A percentile compares a stretch with the other conserved stretches of the same genome.
These are phyloP conservation scores for Westerdykella aurantiaca DNA, from an alignment of 2,329 filamentous ascomycete genomes.

Conservation along the genomic window DNA sequence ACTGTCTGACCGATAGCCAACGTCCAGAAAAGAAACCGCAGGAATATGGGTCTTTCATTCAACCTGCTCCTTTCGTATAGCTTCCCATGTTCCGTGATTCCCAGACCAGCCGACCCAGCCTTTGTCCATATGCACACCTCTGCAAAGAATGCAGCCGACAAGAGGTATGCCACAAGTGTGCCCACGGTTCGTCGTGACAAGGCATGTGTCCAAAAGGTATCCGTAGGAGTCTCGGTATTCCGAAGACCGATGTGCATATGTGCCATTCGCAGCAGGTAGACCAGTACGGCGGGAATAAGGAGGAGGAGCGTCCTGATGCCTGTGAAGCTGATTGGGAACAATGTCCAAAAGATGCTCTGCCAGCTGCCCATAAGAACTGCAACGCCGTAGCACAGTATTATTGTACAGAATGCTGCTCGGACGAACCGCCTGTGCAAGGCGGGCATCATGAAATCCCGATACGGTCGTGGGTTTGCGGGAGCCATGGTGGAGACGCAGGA, in stretches of 20 bases:
- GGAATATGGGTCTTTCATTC: conserved; percentile 81
- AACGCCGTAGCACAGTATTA: conserved; percentile 67
- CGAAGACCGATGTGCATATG: conserved; percentile 61
- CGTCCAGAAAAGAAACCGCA: conserved; percentile 63
- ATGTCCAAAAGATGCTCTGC: conserved; percentile 69
- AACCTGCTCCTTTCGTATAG: conserved; percentile 63
- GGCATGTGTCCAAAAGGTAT: conserved; percentile 56
- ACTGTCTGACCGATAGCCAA: conserved; percentile 65
- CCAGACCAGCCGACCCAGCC: conserved; percentile 55
- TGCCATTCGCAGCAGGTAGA: conserved; percentile 81
- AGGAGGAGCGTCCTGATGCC: conserved; percentile 70
- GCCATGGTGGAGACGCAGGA: conserved; percentile 18
- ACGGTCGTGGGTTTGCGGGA: conserved; percentile 50
- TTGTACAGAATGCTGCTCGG: conserved; percentile 63
- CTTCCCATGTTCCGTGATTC: conserved; percentile 65
- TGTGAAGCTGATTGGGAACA: conserved; percentile 73
- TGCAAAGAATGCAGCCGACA: conserved; percentile 74
- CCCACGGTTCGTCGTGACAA: conserved; percentile 58
- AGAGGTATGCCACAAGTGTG: conserved; percentile 68
- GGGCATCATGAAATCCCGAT: conserved; percentile 88
- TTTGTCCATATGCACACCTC: conserved; percentile 74
- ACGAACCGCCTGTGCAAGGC: conserved; percentile 82
- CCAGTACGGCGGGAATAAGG: conserved; percentile 66
- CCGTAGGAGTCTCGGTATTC: conserved; percentile 63
- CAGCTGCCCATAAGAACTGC: conserved; percentile 63